phyloP scores from a whole-genome alignment of 2,329 filamentous ascomycete species.

The Colletotrichum sp. region DNA sequence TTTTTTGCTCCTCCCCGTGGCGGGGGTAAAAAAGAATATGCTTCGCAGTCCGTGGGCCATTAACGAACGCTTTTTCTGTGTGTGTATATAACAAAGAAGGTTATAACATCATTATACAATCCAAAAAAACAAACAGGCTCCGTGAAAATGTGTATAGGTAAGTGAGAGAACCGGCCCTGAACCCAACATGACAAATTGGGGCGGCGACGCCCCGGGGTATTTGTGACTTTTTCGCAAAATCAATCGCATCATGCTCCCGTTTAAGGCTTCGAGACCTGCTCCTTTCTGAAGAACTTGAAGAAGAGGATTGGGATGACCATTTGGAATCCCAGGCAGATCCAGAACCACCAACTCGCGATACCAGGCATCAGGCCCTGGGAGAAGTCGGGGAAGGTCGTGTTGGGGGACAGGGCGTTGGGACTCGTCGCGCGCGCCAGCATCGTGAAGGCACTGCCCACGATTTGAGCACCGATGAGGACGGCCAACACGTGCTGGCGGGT shows the following conservation, averaged over 20 bases:
- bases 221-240: slow-evolving; percentile 1
- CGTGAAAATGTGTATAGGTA: neutral
- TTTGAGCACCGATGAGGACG: slow-evolving; percentile 65
- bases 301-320: slow-evolving; percentile 63
- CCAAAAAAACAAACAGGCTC: slow-evolving; percentile 8
- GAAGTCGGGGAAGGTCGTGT: slow-evolving; percentile 67
- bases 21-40: neutral
- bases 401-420: slow-evolving; percentile 66
- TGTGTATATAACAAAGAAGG: neutral
- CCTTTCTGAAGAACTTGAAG: slow-evolving; percentile 61
- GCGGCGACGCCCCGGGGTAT: slow-evolving; percentile 10
- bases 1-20: neutral
- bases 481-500: slow-evolving; percentile 70
- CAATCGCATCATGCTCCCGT: neutral
- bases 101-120: slow-evolving; percentile 22
- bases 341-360: slow-evolving; percentile 61
- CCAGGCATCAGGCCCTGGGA: slow-evolving; percentile 50
- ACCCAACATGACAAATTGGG: slow-evolving; percentile 15
- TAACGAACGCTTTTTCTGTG: slow-evolving; percentile 12
- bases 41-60: slow-evolving; percentile 8
- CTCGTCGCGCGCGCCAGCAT: slow-evolving; percentile 66
- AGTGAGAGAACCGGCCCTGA: slow-evolving; percentile 17
- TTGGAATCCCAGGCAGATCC: slow-evolving; percentile 64
- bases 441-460: slow-evolving; percentile 66
- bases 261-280: slow-evolving; percentile 61